Percentiles rank a stretch among this genome's conserved stretches.
Conservation (phyloP, 495 filamentous ascomycete genomes). For the Podospora pseudocomata region DNA sequence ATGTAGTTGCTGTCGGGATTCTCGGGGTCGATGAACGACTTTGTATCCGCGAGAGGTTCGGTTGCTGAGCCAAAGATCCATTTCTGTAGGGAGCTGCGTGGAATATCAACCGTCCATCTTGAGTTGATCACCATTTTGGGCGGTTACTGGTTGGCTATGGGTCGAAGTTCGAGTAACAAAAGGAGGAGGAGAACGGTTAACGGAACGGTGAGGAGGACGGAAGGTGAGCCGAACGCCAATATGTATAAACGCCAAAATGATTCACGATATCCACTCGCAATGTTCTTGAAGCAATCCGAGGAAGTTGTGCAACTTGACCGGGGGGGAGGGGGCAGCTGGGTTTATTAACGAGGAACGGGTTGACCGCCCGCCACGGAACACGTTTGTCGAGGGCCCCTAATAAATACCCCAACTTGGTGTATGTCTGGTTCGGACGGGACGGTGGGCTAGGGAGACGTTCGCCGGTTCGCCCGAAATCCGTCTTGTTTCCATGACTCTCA, state of each 20-base stretch:
- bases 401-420: not conserved
- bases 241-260: not conserved
- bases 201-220: not conserved
- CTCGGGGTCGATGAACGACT: conserved; percentile 54
- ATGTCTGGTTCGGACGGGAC: not conserved
- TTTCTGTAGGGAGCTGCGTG: conserved; percentile 38
- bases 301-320: not conserved
- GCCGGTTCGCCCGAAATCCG: not conserved
- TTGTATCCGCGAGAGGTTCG: conserved; percentile 33
- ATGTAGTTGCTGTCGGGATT: conserved; percentile 45
- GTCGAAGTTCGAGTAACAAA: not conserved
- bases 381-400: not conserved
- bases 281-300: not conserved
- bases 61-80: conserved; percentile 36
- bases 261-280: not conserved
- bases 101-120: conserved; percentile 41
- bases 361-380: not conserved
- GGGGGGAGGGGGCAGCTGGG: not conserved
- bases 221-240: not conserved
- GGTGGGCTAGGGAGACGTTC: not conserved
- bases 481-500: conserved; percentile 2
- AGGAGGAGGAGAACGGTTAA: not conserved
- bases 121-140: conserved; percentile 41
- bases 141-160: not conserved
- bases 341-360: not conserved